Base-by-base conservation (phyloP, 2,329 filamentous ascomycete species). In the Alternaria panax region DNA sequence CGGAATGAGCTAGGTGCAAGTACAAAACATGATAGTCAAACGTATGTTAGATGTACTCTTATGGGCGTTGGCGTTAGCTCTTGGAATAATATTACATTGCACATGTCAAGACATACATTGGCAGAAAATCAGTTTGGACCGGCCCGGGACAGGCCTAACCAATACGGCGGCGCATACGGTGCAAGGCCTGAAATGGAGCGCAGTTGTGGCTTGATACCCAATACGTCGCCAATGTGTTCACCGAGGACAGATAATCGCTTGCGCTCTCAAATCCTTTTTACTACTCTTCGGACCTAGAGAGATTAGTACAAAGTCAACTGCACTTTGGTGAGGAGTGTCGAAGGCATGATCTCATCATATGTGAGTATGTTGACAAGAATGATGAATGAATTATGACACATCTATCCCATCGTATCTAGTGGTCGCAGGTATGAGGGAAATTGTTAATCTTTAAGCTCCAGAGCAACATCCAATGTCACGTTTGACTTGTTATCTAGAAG, bases 51-150 rank as follows among this genome's bases (percentile, higher is more conserved):
- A 57, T 48, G 41, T 57, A 64, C 34, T 62, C 41, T 50, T 41
- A 53, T 20, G 52, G 65, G 63, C 63, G 65, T 64, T 51, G 65
- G 65, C 65, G 61, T 66, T 66, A 57, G 54, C 58, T 65, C 59
- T 40, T 51, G 52, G 59, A 64, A 67, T 64, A 47, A 53, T 54
- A 64, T 60, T 60, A 54, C 55, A 36, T 54, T 27, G 43, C 42
- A 54, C 28, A 30, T 42, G 54, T 57, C n/a, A 54, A 47, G 7
- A 48, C 12, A 16, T 2, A 5, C 25, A 25, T 7, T 36, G 7
- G 20, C 20, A 24, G 24, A 14, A 16, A 18, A 34, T 8, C 8
- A 24, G 18, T 5, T n/a, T 36, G 14, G 14, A 18, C 22, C 30
- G 7, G 14, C 28, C 12, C 14, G 18, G 32, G 25, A 20, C 28